Evolutionary conservation across 352 stramenopile species (phyloP), one percentile per base, ranked within the genome.

Genomic region (Aphanomyces euteiches): DNA sequence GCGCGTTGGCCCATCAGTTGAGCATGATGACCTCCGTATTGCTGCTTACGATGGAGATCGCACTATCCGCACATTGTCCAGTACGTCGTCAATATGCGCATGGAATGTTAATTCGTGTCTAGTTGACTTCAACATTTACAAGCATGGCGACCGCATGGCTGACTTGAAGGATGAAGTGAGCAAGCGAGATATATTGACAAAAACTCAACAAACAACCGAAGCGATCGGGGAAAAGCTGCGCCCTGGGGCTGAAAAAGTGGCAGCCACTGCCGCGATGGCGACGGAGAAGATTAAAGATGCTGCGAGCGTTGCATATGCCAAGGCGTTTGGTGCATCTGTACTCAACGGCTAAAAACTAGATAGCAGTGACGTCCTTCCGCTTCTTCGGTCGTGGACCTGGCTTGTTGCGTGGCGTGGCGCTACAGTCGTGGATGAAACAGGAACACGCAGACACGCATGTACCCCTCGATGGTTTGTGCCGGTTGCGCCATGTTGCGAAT

Each of bases 41-140:
- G 64, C 64, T n/a, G 43, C 64, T 17, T 70, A 70, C 47, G 64
- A 70, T n/a, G 64, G 64, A 12, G 64, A 70, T 38, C 47, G 53
- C 4, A 19, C 28, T 8, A 50, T 70, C 5, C 64, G 64, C 37
- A 7, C 54, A 1, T 3, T 37, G 6, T 21, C 13, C 7, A n/a
- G 54, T 61, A 61, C 54, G 54, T 61, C 13, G 17, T 61, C 21
- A 45, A n/a, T 12, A 61, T 8, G 17, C 1, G 17, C 36, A 12
- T 58, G 50, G 7, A 36, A 12, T 19, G 50, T 37, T 19, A 40
- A 37, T 37, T 19, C 19, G 50, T 37, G 8, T 58, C 7, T 36
- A 36, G 50, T 58, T 8, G 15, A 36, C 36, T 36, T 36, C 21
- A 36, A 58, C 50, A 58, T 58, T n/a, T 50, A 50, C 43, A 50